Evolutionary conservation across 306 rosid species (phyloP).

Genomic region (Citrullus colocynthis): DNA sequence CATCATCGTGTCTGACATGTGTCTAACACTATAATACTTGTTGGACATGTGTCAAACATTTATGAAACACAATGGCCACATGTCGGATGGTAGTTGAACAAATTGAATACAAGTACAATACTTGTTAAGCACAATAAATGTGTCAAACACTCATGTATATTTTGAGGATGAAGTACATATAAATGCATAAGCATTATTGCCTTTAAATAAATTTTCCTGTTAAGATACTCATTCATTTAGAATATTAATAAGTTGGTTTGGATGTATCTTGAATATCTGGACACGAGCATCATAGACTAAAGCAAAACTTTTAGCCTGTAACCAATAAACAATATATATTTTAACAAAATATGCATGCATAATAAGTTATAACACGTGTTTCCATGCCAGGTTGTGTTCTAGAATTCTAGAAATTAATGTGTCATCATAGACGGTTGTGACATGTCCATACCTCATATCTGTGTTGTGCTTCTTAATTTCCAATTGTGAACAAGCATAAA

Average conservation of each 20-base stretch:
- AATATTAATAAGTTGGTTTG: not conserved
- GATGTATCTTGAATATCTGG: not conserved
- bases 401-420: not conserved
- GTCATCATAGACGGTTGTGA: not conserved
- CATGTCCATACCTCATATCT: not conserved
- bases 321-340: not conserved
- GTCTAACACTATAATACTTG: not conserved
- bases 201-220: not conserved
- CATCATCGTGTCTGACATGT: too few relatives aligned
- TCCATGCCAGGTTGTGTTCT: not conserved
- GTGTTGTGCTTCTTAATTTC: not conserved
- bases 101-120: not conserved
- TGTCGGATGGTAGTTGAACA: not conserved
- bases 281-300: not conserved
- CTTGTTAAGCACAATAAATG: not conserved
- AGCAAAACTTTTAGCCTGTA: not conserved
- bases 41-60: not conserved
- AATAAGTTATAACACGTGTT: not conserved
- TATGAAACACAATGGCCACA: too few relatives aligned
- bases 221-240: not conserved
- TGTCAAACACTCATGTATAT: not conserved
- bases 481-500: not conserved
- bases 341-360: not conserved
- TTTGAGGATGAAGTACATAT: not conserved
- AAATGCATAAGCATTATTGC: not conserved